Evolutionary conservation across 371 early-diverging fungal genomes (phyloP).

Genomic region (Mycotypha africana): DNA sequence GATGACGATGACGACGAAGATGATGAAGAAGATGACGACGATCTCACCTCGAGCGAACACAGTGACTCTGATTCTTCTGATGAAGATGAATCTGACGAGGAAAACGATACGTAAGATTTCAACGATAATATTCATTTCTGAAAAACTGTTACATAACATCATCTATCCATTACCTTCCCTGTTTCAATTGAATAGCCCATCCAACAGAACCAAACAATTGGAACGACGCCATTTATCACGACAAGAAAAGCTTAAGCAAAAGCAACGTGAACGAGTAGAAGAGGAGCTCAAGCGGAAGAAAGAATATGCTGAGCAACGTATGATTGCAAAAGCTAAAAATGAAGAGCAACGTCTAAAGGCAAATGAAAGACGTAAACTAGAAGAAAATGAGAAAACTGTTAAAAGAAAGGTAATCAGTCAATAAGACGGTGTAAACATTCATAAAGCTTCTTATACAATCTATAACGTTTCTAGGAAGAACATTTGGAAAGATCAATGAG

Average conservation of each 20-base stretch:
- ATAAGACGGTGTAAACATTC: no score
- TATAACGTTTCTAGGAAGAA: slow-evolving; percentile 42
- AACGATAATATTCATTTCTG: no score
- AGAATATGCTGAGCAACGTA: slow-evolving; percentile 39
- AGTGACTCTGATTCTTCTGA: slow-evolving; percentile 3
- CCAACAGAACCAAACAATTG: no score
- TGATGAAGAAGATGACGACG: no score
- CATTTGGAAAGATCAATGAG: slow-evolving; percentile 61
- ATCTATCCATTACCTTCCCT: background rate
- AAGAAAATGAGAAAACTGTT: slow-evolving; percentile 44
- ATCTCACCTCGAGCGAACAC: no score
- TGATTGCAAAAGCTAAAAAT: slow-evolving; percentile 37
- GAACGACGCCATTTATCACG: slow-evolving; percentile 38
- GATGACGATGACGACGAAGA: slow-evolving; percentile 6
- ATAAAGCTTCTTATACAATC: no score
- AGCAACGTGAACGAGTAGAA: slow-evolving; percentile 45
- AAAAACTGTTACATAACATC: no score
- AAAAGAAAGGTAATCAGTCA: slow-evolving; percentile 36
- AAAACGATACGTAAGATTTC: slow-evolving; percentile 31
- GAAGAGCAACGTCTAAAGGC: slow-evolving; percentile 42
- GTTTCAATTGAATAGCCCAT: background rate
- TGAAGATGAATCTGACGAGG: slow-evolving; percentile 15
- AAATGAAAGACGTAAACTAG: slow-evolving; percentile 44
- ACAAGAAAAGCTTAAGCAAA: slow-evolving; percentile 46
- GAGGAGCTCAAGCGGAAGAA: slow-evolving; percentile 33